Evolutionary conservation across 768 basidiomycete genomes (phyloP).

Genomic region (Agrocybe praecox): DNA sequence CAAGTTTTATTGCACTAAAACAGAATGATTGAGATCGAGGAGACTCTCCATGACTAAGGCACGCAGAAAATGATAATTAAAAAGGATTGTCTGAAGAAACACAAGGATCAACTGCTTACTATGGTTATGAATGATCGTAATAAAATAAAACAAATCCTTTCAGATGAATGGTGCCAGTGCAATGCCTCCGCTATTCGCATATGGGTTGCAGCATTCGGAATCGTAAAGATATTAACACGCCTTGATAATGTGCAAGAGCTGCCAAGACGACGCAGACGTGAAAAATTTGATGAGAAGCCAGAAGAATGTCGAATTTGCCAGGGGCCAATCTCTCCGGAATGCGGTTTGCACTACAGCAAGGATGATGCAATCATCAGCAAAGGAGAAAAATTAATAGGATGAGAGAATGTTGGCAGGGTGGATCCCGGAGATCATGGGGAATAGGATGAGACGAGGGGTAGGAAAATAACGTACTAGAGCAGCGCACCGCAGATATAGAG

Average conservation of each 20-base stretch:
- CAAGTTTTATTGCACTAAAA: neutral
- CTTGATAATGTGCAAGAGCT: slow-evolving; percentile 65
- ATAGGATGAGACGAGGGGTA: slow-evolving; percentile 18
- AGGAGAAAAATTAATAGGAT: slow-evolving; percentile 9
- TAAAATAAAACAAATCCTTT: neutral
- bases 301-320: slow-evolving; percentile 78
- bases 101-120: slow-evolving; percentile 10
- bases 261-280: slow-evolving; percentile 79
- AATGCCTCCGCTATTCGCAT: slow-evolving; percentile 21
- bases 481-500: slow-evolving; percentile 82
- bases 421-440: slow-evolving; percentile 21
- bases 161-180: neutral
- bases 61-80: neutral
- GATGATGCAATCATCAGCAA: slow-evolving; percentile 13
- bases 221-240: slow-evolving; percentile 56
- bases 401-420: slow-evolving; percentile 17
- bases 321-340: slow-evolving; percentile 78
- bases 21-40: neutral
- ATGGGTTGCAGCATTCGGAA: slow-evolving; percentile 53
- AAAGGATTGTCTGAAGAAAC: neutral
- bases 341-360: slow-evolving; percentile 69
- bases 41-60: slow-evolving; percentile 6
- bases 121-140: slow-evolving; percentile 9
- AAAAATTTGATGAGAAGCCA: slow-evolving; percentile 89
- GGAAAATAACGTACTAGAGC: slow-evolving; percentile 66